Percentiles rank a stretch among this genome's conserved stretches.
phyloP scores from a whole-genome alignment of 257 asterid genomes.

The Eucommia ulmoides region DNA sequence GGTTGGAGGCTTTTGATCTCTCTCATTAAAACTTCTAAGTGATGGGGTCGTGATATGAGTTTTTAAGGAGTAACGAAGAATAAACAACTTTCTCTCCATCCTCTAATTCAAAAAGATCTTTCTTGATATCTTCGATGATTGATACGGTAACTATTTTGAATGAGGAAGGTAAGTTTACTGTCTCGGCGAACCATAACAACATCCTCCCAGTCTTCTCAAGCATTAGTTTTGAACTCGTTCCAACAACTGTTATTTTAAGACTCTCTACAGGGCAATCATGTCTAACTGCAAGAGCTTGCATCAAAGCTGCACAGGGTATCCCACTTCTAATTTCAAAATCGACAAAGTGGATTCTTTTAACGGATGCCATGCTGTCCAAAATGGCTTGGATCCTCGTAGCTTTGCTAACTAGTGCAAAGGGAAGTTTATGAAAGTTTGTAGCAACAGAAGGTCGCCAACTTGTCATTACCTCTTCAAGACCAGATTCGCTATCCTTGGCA shows the following conservation, averaged over 20 bases:
- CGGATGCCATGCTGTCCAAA: constrained; percentile 23
- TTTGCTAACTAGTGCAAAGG: constrained; percentile 20
- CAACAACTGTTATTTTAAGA: constrained; percentile 36
- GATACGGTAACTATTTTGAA: constrained; percentile 14
- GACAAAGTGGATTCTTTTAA: constrained; percentile 26
- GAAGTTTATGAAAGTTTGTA: constrained; percentile 5
- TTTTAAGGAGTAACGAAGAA: no score
- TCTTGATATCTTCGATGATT: constrained; percentile 18
- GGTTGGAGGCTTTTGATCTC: constrained; percentile 21
- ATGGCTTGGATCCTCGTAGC: constrained; percentile 28
- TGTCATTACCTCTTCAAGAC: constrained; percentile 9
- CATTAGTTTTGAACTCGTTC: constrained; percentile 13
- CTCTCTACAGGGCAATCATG: constrained; percentile 11
- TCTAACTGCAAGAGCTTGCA: constrained; percentile 24
- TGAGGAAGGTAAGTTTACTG: constrained; percentile 14
- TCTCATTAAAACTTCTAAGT: constrained; percentile 11
- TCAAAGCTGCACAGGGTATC: constrained; percentile 24
- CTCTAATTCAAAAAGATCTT: constrained; percentile 19
- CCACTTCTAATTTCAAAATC: constrained; percentile 24
- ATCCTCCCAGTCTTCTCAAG: constrained; percentile 22
- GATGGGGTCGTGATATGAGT: constrained; percentile 16
- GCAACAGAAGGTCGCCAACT: constrained; percentile 4
- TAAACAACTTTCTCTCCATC: constrained; percentile 18
- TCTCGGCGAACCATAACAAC: constrained; percentile 20
- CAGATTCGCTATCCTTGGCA: constrained; percentile 7